Evolutionary conservation across 495 filamentous ascomycete species (phyloP).

Genomic region (Aspergillus incahuasiensis): DNA sequence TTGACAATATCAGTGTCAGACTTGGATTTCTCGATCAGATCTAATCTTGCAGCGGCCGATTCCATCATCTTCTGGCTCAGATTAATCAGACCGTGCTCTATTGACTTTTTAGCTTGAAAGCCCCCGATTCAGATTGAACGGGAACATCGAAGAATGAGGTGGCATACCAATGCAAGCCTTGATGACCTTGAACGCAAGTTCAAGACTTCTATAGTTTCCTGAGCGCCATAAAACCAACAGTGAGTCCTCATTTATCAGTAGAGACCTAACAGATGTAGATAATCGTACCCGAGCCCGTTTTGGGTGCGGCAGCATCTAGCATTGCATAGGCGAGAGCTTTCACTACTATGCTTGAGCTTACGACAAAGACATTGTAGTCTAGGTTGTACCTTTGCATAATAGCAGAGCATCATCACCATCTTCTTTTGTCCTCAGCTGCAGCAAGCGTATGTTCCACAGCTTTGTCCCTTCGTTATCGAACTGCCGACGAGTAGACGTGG

Average conservation of each 20-base stretch:
- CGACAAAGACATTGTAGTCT: no score
- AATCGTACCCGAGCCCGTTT: constrained; percentile 20
- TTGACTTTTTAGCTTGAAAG: constrained; percentile 19
- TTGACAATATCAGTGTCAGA: constrained; percentile 13
- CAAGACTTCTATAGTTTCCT: constrained; percentile 56
- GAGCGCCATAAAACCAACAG: background rate
- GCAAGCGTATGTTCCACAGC: constrained; percentile 31
- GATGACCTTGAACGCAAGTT: constrained; percentile 61
- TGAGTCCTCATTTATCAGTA: background rate
- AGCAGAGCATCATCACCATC: background rate
- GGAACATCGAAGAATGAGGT: background rate
- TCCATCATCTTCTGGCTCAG: constrained; percentile 56
- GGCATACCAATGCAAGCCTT: constrained; percentile 59
- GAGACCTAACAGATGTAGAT: constrained; percentile 12
- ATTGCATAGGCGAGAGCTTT: constrained; percentile 68
- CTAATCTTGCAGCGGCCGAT: constrained; percentile 59
- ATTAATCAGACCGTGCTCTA: constrained; percentile 47
- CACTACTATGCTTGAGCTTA: constrained; percentile 20
- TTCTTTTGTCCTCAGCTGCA: background rate
- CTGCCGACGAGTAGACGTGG: constrained; percentile 14
- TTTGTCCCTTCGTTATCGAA: constrained; percentile 34
- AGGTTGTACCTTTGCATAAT: constrained; percentile 19
- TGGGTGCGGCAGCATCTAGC: constrained; percentile 55
- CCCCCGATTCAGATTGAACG: background rate
- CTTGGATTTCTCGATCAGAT: constrained; percentile 42